Conservation (phyloP, 495 filamentous ascomycete species). For the Chaetomium fimeti region DNA sequence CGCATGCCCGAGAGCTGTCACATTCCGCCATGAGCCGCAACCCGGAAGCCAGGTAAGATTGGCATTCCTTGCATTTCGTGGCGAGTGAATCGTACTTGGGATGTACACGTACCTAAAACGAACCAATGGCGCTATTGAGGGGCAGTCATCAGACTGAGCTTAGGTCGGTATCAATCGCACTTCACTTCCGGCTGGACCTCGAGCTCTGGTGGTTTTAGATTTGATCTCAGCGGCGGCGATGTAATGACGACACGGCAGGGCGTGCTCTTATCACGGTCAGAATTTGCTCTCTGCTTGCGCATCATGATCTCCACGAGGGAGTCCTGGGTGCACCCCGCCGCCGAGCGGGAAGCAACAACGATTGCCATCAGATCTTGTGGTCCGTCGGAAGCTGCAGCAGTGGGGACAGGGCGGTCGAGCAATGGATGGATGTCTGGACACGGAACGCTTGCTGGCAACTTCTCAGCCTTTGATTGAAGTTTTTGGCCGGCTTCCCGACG, state of each 20-base stretch:
- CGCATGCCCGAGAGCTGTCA: not conserved
- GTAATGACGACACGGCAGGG: not conserved
- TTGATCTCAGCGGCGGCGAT: not conserved
- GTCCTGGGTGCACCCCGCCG: slow-evolving; percentile 3
- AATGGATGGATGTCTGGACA: not conserved
- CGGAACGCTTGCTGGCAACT: not conserved
- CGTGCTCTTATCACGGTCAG: not conserved
- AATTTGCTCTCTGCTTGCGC: slow-evolving; percentile 10
- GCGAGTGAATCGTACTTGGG: not conserved
- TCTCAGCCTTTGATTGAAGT: not conserved
- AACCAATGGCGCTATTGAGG: slow-evolving; percentile 5
- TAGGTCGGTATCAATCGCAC: not conserved
- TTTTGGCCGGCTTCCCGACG: not conserved
- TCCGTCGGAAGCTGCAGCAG: slow-evolving; percentile 20
- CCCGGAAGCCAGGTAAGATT: not conserved
- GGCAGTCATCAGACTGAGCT: not conserved
- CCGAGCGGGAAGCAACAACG: slow-evolving; percentile 9
- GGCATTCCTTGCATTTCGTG: not conserved
- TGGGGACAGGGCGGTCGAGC: not conserved
- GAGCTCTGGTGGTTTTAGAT: not conserved
- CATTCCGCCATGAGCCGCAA: not conserved
- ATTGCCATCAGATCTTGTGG: slow-evolving; percentile 15
- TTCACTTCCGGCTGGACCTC: not conserved
- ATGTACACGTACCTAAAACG: not conserved
- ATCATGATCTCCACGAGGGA: slow-evolving; percentile 3